These are phyloP conservation scores for Penicillium sclerotiorum DNA, from an alignment of 2,329 filamentous ascomycete species.

Conservation along the genomic window DNA sequence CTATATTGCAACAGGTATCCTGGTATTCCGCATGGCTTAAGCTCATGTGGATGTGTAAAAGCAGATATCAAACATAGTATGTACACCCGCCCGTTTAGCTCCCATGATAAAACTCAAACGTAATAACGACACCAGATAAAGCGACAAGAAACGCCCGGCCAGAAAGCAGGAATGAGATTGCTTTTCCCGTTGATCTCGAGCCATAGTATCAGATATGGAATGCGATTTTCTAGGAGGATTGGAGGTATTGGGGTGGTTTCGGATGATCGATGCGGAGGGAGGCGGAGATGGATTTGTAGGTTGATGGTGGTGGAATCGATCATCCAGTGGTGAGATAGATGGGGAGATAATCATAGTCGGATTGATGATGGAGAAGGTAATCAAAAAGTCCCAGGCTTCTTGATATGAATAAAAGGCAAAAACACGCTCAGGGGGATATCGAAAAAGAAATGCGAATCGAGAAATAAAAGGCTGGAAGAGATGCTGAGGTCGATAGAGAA, in stretches of 20 bases:
- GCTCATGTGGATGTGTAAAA: too few species aligned
- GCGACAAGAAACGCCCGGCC: conserved; percentile 1
- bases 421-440: conserved; percentile 8
- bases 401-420: neutral
- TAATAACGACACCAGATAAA: neutral
- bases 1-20: too few species aligned
- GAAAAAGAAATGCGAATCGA: conserved; percentile 1
- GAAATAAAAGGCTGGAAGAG: neutral
- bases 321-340: too few species aligned
- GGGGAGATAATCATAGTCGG: neutral
- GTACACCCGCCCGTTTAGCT: neutral
- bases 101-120: neutral
- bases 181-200: conserved; percentile 1
- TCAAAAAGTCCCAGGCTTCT: conserved; percentile 9
- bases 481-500: neutral
- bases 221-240: neutral
- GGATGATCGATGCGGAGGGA: too few species aligned
- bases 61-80: neutral
- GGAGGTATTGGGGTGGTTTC: too few species aligned
- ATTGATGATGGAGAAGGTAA: conserved; percentile 3
- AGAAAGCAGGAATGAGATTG: neutral
- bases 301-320: neutral
- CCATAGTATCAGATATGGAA: too few species aligned
- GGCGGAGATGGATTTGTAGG: too few species aligned
- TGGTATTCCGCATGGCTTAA: too few species aligned